phyloP scores from a whole-genome alignment of 257 asterid genomes.

The Coffea canephora region DNA sequence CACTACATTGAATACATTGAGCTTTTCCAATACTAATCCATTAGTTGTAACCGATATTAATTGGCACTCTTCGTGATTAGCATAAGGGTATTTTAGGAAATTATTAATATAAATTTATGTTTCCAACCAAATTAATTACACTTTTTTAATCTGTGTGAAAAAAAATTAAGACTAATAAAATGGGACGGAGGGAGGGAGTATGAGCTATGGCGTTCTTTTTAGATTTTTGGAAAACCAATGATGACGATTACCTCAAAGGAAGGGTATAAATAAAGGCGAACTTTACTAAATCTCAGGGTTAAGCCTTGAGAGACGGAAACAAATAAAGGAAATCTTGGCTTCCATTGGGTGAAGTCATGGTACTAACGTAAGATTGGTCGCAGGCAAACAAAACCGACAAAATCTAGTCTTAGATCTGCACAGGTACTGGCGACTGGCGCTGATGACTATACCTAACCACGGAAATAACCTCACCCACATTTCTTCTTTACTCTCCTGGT shows the following conservation, averaged over 20 bases:
- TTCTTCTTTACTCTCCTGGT: background rate
- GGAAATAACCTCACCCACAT: background rate
- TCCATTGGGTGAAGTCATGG: background rate
- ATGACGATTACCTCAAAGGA: no score
- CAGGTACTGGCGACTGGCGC: background rate
- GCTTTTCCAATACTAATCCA: no score
- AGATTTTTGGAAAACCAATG: no score
- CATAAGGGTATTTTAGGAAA: no score
- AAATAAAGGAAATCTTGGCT: background rate
- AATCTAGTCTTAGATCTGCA: constrained; percentile 20
- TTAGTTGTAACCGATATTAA: no score
- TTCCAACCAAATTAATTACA: no score
- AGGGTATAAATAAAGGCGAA: background rate
- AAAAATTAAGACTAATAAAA: no score
- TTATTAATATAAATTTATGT: no score
- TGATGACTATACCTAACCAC: background rate
- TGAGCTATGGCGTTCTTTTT: background rate
- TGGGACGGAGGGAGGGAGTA: no score
- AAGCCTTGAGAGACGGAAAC: background rate
- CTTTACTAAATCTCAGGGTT: background rate
- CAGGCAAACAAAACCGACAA: constrained; percentile 9
- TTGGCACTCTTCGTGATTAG: no score
- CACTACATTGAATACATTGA: no score
- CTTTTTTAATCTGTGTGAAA: no score
- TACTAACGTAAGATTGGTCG: background rate